Evolutionary conservation across 2,329 filamentous ascomycete species (phyloP), one percentile per base, ranked within the genome.

Genomic region (Cladobotryum mycophilum): DNA sequence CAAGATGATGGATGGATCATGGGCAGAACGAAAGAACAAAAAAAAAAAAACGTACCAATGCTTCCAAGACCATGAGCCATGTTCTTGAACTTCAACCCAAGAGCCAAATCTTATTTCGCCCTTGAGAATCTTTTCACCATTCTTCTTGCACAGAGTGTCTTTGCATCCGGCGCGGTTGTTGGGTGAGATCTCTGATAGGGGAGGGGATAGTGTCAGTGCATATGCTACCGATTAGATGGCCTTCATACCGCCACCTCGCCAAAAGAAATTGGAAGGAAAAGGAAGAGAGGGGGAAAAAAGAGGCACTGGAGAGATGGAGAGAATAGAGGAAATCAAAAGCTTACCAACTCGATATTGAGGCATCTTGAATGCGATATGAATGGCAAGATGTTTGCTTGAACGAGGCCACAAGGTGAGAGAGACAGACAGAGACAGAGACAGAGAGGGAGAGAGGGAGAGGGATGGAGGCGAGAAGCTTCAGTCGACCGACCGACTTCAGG

Each of bases 71-170:
- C 83, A 95, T 61, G 76, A 78, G 40, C 80, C 80, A 61, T 84
- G 76, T 0, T 79, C 76, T 0, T 74, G 61, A 30, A 85, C 78
- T 8, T 78, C 79, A 55, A 95, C 79, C 75, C 85, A 88, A 18
- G 77, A 78, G 40, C 88, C 92, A 48, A 90, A 80, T 49, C 92
- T 86, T 3, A 96, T 71, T 57, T 89, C 82, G 50, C 85, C 89
- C 71, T 95, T 95, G 22, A 62, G 58, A 62, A 95, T 89, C 70
- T 95, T 96, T 61, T 77, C 64, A 1, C 64, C 73, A 2, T 70
- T 71, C 2, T 86, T 76, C 68, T 90, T 90, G 76, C 92, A 96
- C 55, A 83, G 75, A 5, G 73, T 75, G 63, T 84, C 84, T 55
- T 84, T 78, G 72, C 91, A 97, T 46, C 73, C 80, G 48, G 91